Evolutionary conservation across 208 protist species (phyloP), one percentile per base, ranked within the genome.

Genomic region (Sergeia podlipaevii): DNA sequence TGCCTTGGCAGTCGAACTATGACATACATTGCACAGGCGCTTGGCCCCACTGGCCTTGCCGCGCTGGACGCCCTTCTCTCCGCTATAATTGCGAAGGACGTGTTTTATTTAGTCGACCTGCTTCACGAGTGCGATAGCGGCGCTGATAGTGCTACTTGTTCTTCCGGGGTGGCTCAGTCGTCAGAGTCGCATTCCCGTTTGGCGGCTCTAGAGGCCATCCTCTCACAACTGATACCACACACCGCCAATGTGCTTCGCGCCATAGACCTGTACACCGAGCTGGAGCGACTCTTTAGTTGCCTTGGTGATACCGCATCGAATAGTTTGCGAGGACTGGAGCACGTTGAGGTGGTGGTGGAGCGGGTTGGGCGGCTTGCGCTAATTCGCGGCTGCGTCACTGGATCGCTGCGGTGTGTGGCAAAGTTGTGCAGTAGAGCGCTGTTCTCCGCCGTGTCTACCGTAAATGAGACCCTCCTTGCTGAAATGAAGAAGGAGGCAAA

Each of bases 71-170:
- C 77, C 21, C 71, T 98, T 8, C 63, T 97, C 6, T 85, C 78
- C 56, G 97, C 97, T 61, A 92, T 98, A 47, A 77, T 91, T 20
- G 93, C 92, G 11, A 93, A 91, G 21, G 85, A 97, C 46, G 52
- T 98, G 23, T 80, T n/a, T n/a, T n/a, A n/a, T n/a, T n/a, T n/a
- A n/a, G n/a, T n/a, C n/a, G n/a, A n/a, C n/a, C n/a, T n/a, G n/a
- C n/a, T n/a, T n/a, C n/a, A n/a, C n/a, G n/a, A n/a, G n/a, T n/a
- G n/a, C n/a, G n/a, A n/a, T n/a, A n/a, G n/a, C n/a, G n/a, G n/a
- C n/a, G n/a, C n/a, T n/a, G n/a, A n/a, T n/a, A n/a, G n/a, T n/a
- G n/a, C n/a, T n/a, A n/a, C n/a, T n/a, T n/a, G n/a, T n/a, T n/a
- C n/a, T n/a, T n/a, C n/a, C n/a, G n/a, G n/a, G n/a, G n/a, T n/a